A percentile compares a stretch with the other conserved stretches of the same genome.
Evolutionary conservation across 495 filamentous ascomycete species (phyloP).

Genomic region (Penicillium fimorum): DNA sequence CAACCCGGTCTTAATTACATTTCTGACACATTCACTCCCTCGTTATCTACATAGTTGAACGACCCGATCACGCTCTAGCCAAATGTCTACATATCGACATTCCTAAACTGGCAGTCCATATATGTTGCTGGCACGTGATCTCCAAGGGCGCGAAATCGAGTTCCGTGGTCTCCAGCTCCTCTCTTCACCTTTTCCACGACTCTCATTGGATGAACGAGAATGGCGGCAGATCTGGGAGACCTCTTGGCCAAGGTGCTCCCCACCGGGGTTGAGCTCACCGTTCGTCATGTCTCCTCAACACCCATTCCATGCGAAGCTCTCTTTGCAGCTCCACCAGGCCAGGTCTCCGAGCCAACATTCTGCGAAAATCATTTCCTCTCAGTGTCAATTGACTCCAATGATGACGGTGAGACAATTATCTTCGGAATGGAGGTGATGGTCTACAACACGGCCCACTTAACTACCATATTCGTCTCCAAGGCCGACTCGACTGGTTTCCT

Average conservation of each 20-base stretch:
- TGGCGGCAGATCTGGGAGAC: slow-evolving; percentile 42
- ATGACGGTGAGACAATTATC: slow-evolving; percentile 50
- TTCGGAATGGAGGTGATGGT: slow-evolving; percentile 65
- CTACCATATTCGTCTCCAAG: slow-evolving; percentile 92
- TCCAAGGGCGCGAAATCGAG: slow-evolving; percentile 12
- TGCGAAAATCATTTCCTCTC: slow-evolving; percentile 86
- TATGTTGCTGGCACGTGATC: slow-evolving; percentile 24
- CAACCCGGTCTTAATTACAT: neutral
- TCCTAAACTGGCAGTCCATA: neutral
- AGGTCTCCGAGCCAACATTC: slow-evolving; percentile 70
- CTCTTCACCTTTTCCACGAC: slow-evolving; percentile 23
- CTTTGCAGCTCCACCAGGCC: slow-evolving; percentile 72
- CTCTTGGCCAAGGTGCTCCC: slow-evolving; percentile 70
- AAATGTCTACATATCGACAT: neutral
- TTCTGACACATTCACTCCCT: neutral
- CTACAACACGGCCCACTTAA: slow-evolving; percentile 72
- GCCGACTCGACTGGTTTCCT: slow-evolving; percentile 94
- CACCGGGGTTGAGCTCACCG: slow-evolving; percentile 61
- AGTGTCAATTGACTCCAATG: slow-evolving; percentile 56
- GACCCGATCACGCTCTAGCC: too few species aligned
- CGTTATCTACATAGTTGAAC: neutral
- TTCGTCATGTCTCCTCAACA: slow-evolving; percentile 87
- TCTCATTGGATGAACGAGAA: slow-evolving; percentile 27
- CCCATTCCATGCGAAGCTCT: slow-evolving; percentile 70
- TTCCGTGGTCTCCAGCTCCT: slow-evolving; percentile 15